Conservation (phyloP, 2,329 filamentous ascomycete genomes). For the Aspergillus pseudonomiae region DNA sequence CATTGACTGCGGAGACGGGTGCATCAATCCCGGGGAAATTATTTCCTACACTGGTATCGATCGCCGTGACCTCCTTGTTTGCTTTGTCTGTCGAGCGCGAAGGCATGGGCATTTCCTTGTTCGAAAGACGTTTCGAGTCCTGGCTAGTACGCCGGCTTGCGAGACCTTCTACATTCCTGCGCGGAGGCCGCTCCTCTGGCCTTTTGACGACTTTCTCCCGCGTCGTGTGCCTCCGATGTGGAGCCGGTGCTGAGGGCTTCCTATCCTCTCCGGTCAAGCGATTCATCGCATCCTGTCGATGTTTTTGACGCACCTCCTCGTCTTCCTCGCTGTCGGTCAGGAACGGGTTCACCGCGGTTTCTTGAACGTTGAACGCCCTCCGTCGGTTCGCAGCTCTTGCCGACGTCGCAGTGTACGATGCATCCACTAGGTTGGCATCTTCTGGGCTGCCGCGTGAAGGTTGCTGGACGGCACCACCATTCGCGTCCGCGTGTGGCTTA, state of each 20-base stretch:
- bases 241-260: conserved; percentile 7
- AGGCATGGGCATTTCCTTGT: conserved; percentile 34
- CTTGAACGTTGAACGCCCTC: neutral
- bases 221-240: conserved; percentile 15
- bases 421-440: neutral
- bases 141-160: conserved; percentile 14
- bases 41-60: conserved; percentile 21
- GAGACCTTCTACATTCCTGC: neutral
- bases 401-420: neutral
- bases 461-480: neutral
- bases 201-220: conserved; percentile 16
- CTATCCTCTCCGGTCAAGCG: conserved; percentile 34
- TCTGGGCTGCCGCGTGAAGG: neutral
- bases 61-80: neutral
- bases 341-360: neutral
- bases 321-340: conserved; percentile 16
- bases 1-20: conserved; percentile 78
- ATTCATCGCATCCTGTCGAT: conserved; percentile 38
- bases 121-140: conserved; percentile 32
- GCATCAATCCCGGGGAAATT: conserved; percentile 66
- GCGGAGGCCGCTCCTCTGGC: conserved; percentile 7
- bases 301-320: conserved; percentile 24
- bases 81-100: conserved; percentile 20
- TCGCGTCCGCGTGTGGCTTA: neutral
- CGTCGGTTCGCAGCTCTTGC: conserved; percentile 1